Base-by-base conservation (phyloP, 116 monocot genomes). In the Cymodocea nodosa region DNA sequence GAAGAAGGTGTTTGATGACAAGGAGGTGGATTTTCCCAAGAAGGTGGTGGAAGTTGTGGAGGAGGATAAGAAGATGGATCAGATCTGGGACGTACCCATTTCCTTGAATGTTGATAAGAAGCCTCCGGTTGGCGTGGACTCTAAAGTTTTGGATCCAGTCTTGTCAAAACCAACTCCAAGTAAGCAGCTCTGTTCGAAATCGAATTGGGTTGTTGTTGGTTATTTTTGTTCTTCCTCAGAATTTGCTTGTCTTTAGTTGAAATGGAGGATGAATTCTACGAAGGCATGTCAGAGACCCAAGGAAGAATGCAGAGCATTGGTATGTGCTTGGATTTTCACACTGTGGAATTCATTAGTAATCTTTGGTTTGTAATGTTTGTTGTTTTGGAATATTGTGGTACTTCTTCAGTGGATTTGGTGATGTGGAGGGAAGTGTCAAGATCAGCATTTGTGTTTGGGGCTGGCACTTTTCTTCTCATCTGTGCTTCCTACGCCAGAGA, bases 391-490 rank as follows among this genome's bases (percentile, higher is more conserved):
- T 50, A 16, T 2, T 52, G 19, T 55, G 23, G 34, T 68, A 3
- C 3, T 30, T 5, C 63, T 63, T 56, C 79, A 94, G 94, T 90
- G 74, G 85, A 90, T 74, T 73, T 94, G 71, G 74, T 95, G n/a
- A 95, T 87, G 94, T 90, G 95, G 95, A 85, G 81, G 74, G 87
- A 95, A 52, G 72, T 82, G 48, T 76, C 95, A 40, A 95, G 74
- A 72, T 79, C 95, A 4, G 85, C 90, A 53, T 85, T 95, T 36
- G 79, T 85, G 9, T 95, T 95, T 59, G 95, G 95, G 0, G 60
- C 78, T 20, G 95, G 95, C 23, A 71, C 85, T 13, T 95, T 95
- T 67, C 55, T 81, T n/a, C 81, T 94, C 23, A 66, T 90, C 67
- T 90, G 85, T 34, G 80, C 85, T 35, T 87, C 90, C 35, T 94